Percentiles rank a stretch among this genome's conserved stretches.
These are phyloP conservation scores for Paramecium sonneborni DNA, from an alignment of 73 alveolate genomes.

Conservation along the genomic window DNA sequence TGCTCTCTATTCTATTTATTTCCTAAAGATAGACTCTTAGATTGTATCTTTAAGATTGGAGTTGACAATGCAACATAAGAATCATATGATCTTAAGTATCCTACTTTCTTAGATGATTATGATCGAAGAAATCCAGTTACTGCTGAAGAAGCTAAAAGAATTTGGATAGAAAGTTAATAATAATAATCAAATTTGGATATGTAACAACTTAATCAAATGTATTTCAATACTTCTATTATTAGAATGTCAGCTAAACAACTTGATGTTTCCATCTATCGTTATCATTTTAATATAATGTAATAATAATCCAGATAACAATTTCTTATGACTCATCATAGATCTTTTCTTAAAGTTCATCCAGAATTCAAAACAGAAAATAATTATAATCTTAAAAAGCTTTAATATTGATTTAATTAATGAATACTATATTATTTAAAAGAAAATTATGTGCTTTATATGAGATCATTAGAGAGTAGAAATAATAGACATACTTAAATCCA, in stretches of 20 bases:
- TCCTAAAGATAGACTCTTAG: conserved; percentile 7
- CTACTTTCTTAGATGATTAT: background rate
- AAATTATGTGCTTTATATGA: background rate
- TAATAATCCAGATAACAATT: background rate
- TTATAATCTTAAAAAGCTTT: background rate
- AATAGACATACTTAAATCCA: background rate
- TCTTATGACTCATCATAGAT: background rate
- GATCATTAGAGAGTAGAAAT: background rate
- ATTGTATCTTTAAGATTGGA: background rate
- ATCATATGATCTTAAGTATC: background rate
- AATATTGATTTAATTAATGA: background rate
- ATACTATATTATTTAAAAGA: background rate
- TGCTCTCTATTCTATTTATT: background rate
- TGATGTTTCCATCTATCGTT: background rate
- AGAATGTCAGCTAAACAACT: background rate
- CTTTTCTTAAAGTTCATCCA: background rate
- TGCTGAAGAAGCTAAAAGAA: conserved; percentile 43
- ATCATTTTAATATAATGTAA: background rate
- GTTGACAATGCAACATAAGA: background rate
- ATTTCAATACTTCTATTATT: background rate
- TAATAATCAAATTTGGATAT: background rate
- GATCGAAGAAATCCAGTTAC: conserved; percentile 64
- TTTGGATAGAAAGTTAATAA: conserved; percentile 13
- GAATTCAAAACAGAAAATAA: background rate
- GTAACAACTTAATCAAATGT: background rate